These are phyloP conservation scores for Globisporangium iwayamae DNA, from an alignment of 352 stramenopile genomes.

Conservation along the genomic window DNA sequence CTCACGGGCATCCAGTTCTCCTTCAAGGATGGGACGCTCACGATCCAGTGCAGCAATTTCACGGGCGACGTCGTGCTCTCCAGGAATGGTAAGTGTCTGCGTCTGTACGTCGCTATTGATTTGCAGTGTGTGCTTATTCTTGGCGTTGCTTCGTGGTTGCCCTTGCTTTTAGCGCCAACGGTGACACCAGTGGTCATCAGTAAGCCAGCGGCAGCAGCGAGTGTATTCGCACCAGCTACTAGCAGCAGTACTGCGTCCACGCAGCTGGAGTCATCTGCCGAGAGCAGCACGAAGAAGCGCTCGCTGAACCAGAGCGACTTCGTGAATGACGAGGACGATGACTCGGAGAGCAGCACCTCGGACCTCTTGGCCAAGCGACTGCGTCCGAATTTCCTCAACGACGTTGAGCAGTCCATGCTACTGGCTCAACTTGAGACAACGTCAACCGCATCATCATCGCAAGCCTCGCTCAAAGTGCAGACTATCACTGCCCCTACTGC, in stretches of 20 bases:
- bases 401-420: conserved; percentile 56
- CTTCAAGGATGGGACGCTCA: conserved; percentile 51
- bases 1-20: conserved; percentile 64
- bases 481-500: not conserved
- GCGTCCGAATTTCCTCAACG: conserved; percentile 58
- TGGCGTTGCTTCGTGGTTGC: not conserved
- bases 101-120: not conserved
- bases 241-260: conserved; percentile 33
- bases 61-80: conserved; percentile 63
- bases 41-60: conserved; percentile 74
- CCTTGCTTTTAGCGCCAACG: conserved; percentile 6
- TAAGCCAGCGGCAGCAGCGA: conserved; percentile 1
- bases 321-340: conserved; percentile 28
- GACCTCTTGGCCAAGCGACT: conserved; percentile 38
- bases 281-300: conserved; percentile 44
- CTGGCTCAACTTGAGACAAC: conserved; percentile 43
- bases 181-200: not conserved
- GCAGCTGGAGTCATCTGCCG: conserved; percentile 14
- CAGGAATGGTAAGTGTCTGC: conserved; percentile 35
- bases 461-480: conserved; percentile 17
- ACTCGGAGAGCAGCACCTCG: conserved; percentile 18
- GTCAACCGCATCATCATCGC: conserved; percentile 14
- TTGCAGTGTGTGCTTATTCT: not conserved
- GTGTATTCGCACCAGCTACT: conserved; percentile 15
- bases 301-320: conserved; percentile 34